Conservation (phyloP, 1,139 yeast species). For the Diutina scorzettiae region DNA sequence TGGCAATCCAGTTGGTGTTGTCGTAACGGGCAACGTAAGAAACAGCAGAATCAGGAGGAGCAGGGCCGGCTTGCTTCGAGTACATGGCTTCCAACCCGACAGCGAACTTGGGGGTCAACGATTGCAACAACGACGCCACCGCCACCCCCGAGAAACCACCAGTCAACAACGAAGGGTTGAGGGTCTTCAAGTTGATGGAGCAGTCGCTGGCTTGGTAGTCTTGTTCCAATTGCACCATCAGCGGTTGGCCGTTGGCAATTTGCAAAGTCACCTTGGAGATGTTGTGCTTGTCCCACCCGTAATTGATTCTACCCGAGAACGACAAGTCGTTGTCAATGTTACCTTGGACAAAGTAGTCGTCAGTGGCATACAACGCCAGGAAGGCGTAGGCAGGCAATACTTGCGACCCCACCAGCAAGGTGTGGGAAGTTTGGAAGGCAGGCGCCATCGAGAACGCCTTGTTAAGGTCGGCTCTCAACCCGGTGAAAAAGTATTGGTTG, state of each 20-base stretch:
- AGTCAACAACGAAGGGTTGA: constrained; percentile 73
- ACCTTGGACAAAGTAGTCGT: constrained; percentile 80
- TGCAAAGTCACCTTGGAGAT: constrained; percentile 83
- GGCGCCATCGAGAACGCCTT: constrained; percentile 88
- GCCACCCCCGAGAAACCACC: constrained; percentile 66
- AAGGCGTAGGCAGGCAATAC: constrained; percentile 87
- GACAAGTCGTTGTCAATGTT: constrained; percentile 80
- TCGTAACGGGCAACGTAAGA: constrained; percentile 88
- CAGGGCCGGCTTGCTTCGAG: constrained; percentile 59
- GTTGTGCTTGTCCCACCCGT: constrained; percentile 77
- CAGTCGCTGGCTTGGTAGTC: constrained; percentile 87
- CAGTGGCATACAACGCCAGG: constrained; percentile 82
- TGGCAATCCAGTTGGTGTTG: constrained; percentile 80
- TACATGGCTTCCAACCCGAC: constrained; percentile 91
- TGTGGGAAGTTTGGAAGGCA: constrained; percentile 94
- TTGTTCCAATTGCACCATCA: constrained; percentile 94
- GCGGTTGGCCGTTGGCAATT: constrained; percentile 79
- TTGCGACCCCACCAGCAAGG: constrained; percentile 81
- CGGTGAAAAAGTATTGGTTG: constrained; percentile 85
- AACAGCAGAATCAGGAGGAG: constrained; percentile 88
- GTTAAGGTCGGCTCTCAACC: constrained; percentile 91
- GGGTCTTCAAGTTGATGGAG: constrained; percentile 77
- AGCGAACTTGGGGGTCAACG: constrained; percentile 71
- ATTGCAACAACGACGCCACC: constrained; percentile 85
- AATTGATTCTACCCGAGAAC: constrained; percentile 81